phyloP scores from a whole-genome alignment of 441 rosid species.

The Hypseocharis bilobata region DNA sequence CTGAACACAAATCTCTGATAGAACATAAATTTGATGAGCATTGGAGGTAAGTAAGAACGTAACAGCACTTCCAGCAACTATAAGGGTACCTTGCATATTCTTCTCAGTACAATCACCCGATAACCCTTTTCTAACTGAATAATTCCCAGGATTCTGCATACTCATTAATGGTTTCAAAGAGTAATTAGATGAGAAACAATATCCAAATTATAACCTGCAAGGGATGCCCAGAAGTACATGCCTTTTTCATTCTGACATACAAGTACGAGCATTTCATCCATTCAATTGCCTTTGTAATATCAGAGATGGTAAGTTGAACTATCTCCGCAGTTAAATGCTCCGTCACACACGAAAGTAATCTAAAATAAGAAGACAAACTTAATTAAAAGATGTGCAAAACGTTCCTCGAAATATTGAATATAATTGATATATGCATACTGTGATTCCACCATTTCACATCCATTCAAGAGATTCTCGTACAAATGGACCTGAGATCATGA shows the following conservation, averaged over 20 bases:
- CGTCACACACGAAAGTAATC: conserved; percentile 74
- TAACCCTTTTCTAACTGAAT: conserved; percentile 68
- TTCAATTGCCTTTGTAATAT: conserved; percentile 75
- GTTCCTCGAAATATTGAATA: conserved; percentile 15
- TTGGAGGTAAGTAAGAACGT: conserved; percentile 9
- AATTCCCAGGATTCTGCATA: conserved; percentile 74
- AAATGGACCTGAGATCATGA: conserved; percentile 61
- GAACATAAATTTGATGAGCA: conserved; percentile 25
- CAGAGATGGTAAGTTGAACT: conserved; percentile 79
- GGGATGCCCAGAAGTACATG: conserved; percentile 24
- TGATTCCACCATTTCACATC: conserved; percentile 94
- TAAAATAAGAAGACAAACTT: conserved; percentile 30
- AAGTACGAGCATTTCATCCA: conserved; percentile 95
- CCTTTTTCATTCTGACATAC: conserved; percentile 89
- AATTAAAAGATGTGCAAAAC: conserved; percentile 15
- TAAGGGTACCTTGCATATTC: conserved; percentile 64
- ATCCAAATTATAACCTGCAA: neutral
- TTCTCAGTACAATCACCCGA: conserved; percentile 66
- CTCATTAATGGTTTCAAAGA: conserved; percentile 21
- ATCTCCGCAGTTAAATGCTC: conserved; percentile 97
- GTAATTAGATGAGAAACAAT: conserved; percentile 18
- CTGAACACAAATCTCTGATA: conserved; percentile 66
- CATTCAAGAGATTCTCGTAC: conserved; percentile 81
- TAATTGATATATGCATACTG: conserved; percentile 46
- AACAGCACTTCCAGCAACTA: conserved; percentile 14